Conservation (phyloP, 1,139 yeast genomes). For the Kodamaea sp. region DNA sequence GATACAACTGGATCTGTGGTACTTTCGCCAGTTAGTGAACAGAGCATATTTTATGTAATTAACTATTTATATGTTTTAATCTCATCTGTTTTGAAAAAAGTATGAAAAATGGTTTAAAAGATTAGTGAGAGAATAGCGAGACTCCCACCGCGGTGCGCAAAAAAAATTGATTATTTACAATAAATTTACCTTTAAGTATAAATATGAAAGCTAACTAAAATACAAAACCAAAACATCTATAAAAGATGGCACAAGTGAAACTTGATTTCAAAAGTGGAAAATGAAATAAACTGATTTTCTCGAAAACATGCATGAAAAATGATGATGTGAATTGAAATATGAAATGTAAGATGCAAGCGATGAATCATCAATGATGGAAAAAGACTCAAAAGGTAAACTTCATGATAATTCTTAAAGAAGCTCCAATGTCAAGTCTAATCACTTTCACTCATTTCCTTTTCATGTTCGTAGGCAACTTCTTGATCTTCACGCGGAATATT, state of each 20-base stretch:
- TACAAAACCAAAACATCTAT: no score
- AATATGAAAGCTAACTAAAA: no score
- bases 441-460: conserved; percentile 9
- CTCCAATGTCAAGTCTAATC: conserved; percentile 5
- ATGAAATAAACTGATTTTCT: no score
- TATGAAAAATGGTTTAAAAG: background rate
- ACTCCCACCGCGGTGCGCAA: background rate
- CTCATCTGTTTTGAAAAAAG: background rate
- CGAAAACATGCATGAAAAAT: no score
- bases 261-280: no score
- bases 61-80: background rate
- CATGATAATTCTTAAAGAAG: background rate
- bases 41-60: conserved; percentile 11
- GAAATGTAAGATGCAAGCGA: no score
- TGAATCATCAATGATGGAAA: no score
- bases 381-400: no score
- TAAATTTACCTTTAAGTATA: background rate
- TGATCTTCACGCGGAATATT: conserved; percentile 14
- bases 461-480: conserved; percentile 31
- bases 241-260: no score
- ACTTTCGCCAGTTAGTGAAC: conserved; percentile 60
- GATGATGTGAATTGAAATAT: no score
- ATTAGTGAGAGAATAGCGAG: no score
- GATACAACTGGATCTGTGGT: conserved; percentile 73
- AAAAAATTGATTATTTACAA: background rate